Percentiles rank a stretch among this genome's conserved stretches.
Conservation (phyloP, 2,329 filamentous ascomycete genomes). For the Aspergillus spinulosporus region DNA sequence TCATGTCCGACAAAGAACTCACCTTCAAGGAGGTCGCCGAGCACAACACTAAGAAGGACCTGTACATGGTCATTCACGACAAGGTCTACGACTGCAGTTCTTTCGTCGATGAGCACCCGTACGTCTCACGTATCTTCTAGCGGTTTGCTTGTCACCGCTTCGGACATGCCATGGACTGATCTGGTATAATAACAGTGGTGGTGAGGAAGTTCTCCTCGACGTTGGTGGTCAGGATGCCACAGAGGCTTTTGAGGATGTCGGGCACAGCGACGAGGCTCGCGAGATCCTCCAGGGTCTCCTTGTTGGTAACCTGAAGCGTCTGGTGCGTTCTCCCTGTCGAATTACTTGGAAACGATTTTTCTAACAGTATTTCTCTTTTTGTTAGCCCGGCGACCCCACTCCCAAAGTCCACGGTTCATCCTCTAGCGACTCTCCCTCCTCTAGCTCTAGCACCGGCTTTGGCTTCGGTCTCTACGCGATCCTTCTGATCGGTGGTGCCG, state of each 20-base stretch:
- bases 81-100: conserved; percentile 89
- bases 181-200: conserved; percentile 63
- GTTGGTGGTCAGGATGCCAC: conserved; percentile 94
- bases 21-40: conserved; percentile 79
- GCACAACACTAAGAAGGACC: conserved; percentile 89
- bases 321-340: conserved; percentile 57
- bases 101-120: conserved; percentile 97
- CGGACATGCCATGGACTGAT: conserved; percentile 1
- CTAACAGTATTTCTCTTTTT: background rate
- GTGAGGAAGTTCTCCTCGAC: conserved; percentile 96
- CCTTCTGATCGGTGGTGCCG: conserved; percentile 71
- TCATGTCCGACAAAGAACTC: conserved; percentile 60
- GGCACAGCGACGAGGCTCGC: conserved; percentile 96
- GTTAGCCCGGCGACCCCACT: conserved; percentile 70
- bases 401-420: conserved; percentile 61
- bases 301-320: conserved; percentile 75
- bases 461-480: conserved; percentile 81
- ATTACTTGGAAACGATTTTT: background rate
- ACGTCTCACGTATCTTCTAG: conserved; percentile 42
- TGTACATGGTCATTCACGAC: conserved; percentile 89
- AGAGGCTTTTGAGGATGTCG: conserved; percentile 98
- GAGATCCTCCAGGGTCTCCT: conserved; percentile 81
- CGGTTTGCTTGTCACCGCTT: background rate
- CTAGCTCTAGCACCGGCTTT: conserved; percentile 47
- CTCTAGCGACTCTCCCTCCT: conserved; percentile 41